Conservation (phyloP, 805 yeast species). For the Sungouiozyma intestinalis region DNA sequence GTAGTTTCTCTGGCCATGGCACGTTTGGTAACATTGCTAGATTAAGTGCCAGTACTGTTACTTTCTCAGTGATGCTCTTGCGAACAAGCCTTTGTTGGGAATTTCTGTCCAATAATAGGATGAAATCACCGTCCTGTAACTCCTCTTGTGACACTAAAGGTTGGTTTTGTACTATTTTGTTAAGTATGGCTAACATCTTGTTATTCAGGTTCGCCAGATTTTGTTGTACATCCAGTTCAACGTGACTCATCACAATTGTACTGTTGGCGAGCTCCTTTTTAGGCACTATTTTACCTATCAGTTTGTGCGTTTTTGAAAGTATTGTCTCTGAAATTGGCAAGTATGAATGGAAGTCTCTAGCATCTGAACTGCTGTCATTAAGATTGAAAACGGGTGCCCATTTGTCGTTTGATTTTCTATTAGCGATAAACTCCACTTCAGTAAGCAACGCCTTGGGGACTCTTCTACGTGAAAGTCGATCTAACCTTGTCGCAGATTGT, state of each 20-base stretch:
- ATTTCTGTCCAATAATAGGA: background rate
- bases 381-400: background rate
- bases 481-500: slow-evolving; percentile 36
- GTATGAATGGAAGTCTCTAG: slow-evolving; percentile 9
- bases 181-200: background rate
- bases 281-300: slow-evolving; percentile 8
- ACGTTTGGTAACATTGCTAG: background rate
- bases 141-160: background rate
- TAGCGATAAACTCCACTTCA: slow-evolving; percentile 22
- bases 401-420: background rate
- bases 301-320: slow-evolving; percentile 2
- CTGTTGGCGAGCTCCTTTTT: background rate
- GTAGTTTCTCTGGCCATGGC: background rate
- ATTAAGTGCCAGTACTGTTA: background rate
- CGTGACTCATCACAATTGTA: background rate
- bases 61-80: background rate
- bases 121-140: background rate
- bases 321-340: slow-evolving; percentile 11
- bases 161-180: background rate
- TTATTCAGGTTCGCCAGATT: background rate
- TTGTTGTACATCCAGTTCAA: background rate
- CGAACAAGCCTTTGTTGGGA: background rate
- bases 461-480: slow-evolving; percentile 27
- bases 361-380: slow-evolving; percentile 5
- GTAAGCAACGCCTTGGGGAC: slow-evolving; percentile 33